A percentile compares a stretch with the other conserved stretches of the same genome.
These are phyloP conservation scores for Cutaneotrichosporon cavernicola DNA, from an alignment of 1,284 basidiomycete species.

Conservation along the genomic window DNA sequence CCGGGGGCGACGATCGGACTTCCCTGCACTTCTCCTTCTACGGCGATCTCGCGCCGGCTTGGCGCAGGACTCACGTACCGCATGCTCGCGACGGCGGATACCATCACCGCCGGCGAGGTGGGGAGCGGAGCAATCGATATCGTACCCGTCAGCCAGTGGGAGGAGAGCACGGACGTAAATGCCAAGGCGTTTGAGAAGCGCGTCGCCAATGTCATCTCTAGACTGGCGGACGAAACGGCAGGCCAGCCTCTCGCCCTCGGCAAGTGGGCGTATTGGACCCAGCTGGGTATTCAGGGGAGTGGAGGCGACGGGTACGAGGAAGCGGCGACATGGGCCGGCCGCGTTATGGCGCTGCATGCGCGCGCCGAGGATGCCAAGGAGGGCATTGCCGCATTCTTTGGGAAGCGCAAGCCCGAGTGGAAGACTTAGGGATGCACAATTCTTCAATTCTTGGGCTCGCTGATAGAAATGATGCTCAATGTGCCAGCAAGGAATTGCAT, in stretches of 20 bases:
- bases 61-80: slow-evolving; percentile 24
- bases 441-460: no score
- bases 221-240: slow-evolving; percentile 13
- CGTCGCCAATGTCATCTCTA: slow-evolving; percentile 15
- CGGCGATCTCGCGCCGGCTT: slow-evolving; percentile 20
- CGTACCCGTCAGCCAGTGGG: slow-evolving; percentile 19
- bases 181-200: slow-evolving; percentile 19
- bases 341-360: slow-evolving; percentile 29
- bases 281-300: slow-evolving; percentile 17
- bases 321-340: slow-evolving; percentile 21
- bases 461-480: no score
- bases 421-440: slow-evolving; percentile 16
- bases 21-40: slow-evolving; percentile 22
- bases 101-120: slow-evolving; percentile 16
- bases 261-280: slow-evolving; percentile 30
- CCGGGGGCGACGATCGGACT: slow-evolving; percentile 24
- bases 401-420: slow-evolving; percentile 25
- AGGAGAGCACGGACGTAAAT: slow-evolving; percentile 15
- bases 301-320: slow-evolving; percentile 26
- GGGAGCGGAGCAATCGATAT: slow-evolving; percentile 18
- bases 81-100: slow-evolving; percentile 25
- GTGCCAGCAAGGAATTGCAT: no score
- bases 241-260: slow-evolving; percentile 25
- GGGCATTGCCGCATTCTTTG: slow-evolving; percentile 25
- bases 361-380: slow-evolving; percentile 25